Conservation (phyloP, 2,329 filamentous ascomycete genomes). For the Clarireedia homoeocarpa region DNA sequence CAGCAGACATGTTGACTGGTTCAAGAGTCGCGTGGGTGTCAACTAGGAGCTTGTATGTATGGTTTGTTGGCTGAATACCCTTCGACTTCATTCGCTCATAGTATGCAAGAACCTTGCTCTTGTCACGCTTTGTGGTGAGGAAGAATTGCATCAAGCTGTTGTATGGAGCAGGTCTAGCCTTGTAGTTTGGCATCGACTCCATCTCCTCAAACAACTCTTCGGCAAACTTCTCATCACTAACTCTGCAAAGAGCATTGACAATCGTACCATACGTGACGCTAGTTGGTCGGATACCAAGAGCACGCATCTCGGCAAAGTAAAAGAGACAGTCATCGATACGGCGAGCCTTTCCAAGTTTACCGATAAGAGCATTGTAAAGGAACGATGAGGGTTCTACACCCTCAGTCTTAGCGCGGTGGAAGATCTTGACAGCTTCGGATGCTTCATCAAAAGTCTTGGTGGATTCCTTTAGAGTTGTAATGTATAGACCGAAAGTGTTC, state of each 20-base stretch:
- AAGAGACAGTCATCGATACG: slow-evolving; percentile 97
- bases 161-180: slow-evolving; percentile 92
- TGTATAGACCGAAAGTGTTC: slow-evolving; percentile 97
- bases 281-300: slow-evolving; percentile 84
- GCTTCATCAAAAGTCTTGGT: slow-evolving; percentile 98
- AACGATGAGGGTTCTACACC: slow-evolving; percentile 95
- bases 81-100: slow-evolving; percentile 89
- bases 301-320: slow-evolving; percentile 97
- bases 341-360: slow-evolving; percentile 94
- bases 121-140: slow-evolving; percentile 93
- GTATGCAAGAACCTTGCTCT: slow-evolving; percentile 86
- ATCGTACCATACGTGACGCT: slow-evolving; percentile 98
- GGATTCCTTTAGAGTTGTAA: slow-evolving; percentile 96
- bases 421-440: slow-evolving; percentile 94
- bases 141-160: slow-evolving; percentile 99
- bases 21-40: slow-evolving; percentile 93
- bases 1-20: slow-evolving; percentile 79
- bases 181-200: slow-evolving; percentile 98
- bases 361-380: slow-evolving; percentile 95
- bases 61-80: slow-evolving; percentile 82
- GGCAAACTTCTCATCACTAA: slow-evolving; percentile 95
- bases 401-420: slow-evolving; percentile 86
- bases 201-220: slow-evolving; percentile 98
- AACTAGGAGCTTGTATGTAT: slow-evolving; percentile 96
- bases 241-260: slow-evolving; percentile 93